Percentiles rank a stretch among this genome's conserved stretches.
Evolutionary conservation across 73 alveolate genomes (phyloP).

Genomic region (Tetrahymena malaccensis): DNA sequence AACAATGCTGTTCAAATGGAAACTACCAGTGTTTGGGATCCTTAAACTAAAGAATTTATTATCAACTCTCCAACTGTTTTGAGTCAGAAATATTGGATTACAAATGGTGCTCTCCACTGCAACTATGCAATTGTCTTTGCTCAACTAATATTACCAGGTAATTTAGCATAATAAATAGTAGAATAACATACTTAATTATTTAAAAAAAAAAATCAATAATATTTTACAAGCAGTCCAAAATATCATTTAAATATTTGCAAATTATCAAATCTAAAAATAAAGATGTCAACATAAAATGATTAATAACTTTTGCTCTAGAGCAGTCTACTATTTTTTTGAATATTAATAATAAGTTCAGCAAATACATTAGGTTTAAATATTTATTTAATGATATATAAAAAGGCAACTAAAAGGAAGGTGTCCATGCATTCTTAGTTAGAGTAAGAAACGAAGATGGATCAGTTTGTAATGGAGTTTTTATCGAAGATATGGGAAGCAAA

Average conservation of each 20-base stretch:
- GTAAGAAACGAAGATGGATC: constrained; percentile 22
- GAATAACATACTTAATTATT: background rate
- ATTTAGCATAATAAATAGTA: background rate
- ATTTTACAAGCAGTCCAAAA: too few species aligned
- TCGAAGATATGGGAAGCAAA: constrained; percentile 84
- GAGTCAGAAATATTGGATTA: constrained; percentile 43
- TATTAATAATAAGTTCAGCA: too few species aligned
- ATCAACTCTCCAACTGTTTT: constrained; percentile 33
- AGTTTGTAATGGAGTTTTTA: background rate
- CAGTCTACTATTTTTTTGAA: too few species aligned
- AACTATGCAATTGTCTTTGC: constrained; percentile 42
- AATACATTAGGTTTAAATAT: background rate
- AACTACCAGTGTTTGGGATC: constrained; percentile 32
- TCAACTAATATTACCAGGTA: constrained; percentile 24
- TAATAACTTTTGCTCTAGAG: too few species aligned
- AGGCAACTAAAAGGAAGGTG: constrained; percentile 30
- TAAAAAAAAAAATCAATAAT: too few species aligned
- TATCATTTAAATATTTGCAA: too few species aligned
- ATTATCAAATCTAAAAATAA: too few species aligned
- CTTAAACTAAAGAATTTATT: constrained; percentile 23
- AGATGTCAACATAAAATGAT: background rate
- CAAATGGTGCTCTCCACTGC: constrained; percentile 43
- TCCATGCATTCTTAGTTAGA: constrained; percentile 46
- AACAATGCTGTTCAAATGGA: constrained; percentile 49
- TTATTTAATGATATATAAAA: background rate